Evolutionary conservation across 495 filamentous ascomycete genomes (phyloP), one percentile per base, ranked within the genome.

Genomic region (Oleoguttula mirabilis): DNA sequence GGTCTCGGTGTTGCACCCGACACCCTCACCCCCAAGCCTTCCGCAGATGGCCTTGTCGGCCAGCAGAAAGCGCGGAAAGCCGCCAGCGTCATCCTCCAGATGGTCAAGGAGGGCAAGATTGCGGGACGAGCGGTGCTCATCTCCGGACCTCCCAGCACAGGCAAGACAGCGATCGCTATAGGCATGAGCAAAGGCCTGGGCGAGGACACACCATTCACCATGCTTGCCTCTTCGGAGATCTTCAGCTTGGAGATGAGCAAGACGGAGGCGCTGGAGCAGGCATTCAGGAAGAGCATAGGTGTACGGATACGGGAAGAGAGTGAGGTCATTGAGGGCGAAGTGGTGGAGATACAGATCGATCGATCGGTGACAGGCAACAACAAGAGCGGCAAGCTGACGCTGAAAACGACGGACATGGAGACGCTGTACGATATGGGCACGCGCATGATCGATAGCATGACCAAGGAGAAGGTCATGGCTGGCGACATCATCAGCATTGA

Each of bases 381-480:
- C 32, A 50, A 38, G 70, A 88, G 94, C 72, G 90, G 90, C 52
- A 99, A 96, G 63, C 81, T 99, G 50, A 99, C 90, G 7, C 94
- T 99, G 64, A 99, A 96, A 63, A 99, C 90, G 15, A 94, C 88
- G 52, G 92, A 99, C 58, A 99, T 99, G 90, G 90, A 99, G 64
- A 94, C 90, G 15, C 84, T 96, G 52, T 98, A 95, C 70, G 90
- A 98, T 52, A 90, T 98, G 84, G 90, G 90, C 30, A 87, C 80
- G 40, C 95, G 96, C 65, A 95, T 96, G 92, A 95, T 99, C 50
- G 92, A 99, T 54, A 82, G 86, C 30, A 94, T 99, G 82, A 93
- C 84, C 45, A 95, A 95, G 63, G 90, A 99, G 67, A 86, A 88
- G 41, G 84, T 99, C 32, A 93, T 94, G 75, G 92, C 92, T 5